Base-by-base conservation (phyloP, 108 stramenopile genomes). In the Pinguiococcus pyrenoidosus region DNA sequence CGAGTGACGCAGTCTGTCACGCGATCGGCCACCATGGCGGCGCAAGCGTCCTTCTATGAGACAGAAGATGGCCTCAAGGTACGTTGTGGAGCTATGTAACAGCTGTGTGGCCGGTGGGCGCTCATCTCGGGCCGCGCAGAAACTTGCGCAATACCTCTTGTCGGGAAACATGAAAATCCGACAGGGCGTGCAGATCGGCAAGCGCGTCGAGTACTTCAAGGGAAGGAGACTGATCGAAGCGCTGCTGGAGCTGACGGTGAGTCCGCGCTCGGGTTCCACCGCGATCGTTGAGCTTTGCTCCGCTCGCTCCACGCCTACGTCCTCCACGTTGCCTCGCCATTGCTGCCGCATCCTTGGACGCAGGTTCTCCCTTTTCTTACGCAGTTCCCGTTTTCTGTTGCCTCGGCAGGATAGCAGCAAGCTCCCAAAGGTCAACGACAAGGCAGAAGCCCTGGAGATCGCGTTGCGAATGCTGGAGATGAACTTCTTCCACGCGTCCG, bases 161-260 rank as follows among this genome's bases (percentile, higher is more conserved):
- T 38, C 44, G 7, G 23, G 40, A 26, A 58, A 56, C 28, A 64
- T 70, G 55, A 56, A 49, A 5, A 18, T 68, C 26, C 79, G 92
- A 28, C 85, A 89, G 55, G 89, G 86, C 22, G 68, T 91, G 29
- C 62, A 85, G 48, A 79, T 85, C 76, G 89, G 90, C 46, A 90
- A 92, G 63, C 82, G 93, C 14, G 93, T 95, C 49, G 79, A 86
- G 44, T 95, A 95, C 62, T 74, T 95, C 68, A 95, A 92, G 62
- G 92, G 92, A 90, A 58, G 45, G 85, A 32, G 23, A 30, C 13
- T 0, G 32, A 12, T 25, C 30, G 20, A 9, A 21, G 2, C n/a
- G 17, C 4, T 25, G 13, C 20, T 12, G 14, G 16, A 28, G 5
- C 23, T n/a, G 46, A 22, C 1, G 10, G 18, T 26, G 21, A 6